phyloP scores from a whole-genome alignment of 495 filamentous ascomycete species.

The Bryoglossum gracile region DNA sequence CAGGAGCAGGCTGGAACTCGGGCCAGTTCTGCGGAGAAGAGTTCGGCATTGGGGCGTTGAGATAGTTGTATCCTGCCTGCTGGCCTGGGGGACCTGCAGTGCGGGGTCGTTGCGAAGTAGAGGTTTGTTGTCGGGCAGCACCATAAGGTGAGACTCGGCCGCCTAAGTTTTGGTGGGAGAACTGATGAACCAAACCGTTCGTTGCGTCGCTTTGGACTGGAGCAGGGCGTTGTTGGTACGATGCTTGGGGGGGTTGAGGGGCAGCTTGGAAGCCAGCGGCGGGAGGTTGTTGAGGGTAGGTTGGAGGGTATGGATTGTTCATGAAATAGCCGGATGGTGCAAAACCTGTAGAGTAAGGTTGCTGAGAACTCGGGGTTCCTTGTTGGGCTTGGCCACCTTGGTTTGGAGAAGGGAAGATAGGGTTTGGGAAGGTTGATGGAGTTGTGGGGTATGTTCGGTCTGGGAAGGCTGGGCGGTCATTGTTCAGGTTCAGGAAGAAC shows the following conservation, averaged over 20 bases:
- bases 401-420: conserved; percentile 54
- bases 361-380: conserved; percentile 29
- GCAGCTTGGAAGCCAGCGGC: conserved; percentile 29
- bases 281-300: conserved; percentile 25
- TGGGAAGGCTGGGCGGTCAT: conserved; percentile 52
- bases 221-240: conserved; percentile 40
- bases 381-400: conserved; percentile 31
- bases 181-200: conserved; percentile 87
- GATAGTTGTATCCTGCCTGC: conserved; percentile 54
- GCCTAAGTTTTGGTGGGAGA: conserved; percentile 93
- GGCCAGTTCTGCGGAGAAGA: conserved; percentile 28
- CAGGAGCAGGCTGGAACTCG: conserved; percentile 52
- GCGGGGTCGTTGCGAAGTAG: conserved; percentile 66
- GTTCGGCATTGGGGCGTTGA: conserved; percentile 55
- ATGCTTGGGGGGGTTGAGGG: conserved; percentile 33
- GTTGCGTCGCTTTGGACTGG: conserved; percentile 59
- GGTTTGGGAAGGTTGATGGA: conserved; percentile 92
- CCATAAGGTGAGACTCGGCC: conserved; percentile 60
- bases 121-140: conserved; percentile 57
- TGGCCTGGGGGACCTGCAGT: conserved; percentile 63
- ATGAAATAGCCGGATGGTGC: conserved; percentile 57
- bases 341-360: conserved; percentile 45
- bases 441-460: conserved; percentile 92
- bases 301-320: conserved; percentile 38
- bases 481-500: conserved; percentile 67